Percentiles rank a stretch among this genome's conserved stretches.
These are phyloP conservation scores for Schizophyllum commune DNA, from an alignment of 1,284 basidiomycete species.

Conservation along the genomic window DNA sequence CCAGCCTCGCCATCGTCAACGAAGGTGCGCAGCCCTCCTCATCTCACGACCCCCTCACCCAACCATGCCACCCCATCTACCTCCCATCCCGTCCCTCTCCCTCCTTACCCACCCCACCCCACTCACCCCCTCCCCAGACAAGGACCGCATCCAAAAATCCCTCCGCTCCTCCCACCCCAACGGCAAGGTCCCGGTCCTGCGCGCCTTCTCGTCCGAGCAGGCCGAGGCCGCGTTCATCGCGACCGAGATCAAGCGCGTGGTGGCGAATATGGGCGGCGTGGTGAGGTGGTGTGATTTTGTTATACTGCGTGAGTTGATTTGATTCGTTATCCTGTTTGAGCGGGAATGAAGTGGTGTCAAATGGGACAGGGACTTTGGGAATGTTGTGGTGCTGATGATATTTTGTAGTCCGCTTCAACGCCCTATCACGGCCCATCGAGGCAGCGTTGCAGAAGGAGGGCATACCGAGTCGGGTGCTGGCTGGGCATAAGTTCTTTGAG, in stretches of 20 bases:
- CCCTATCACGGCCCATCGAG: slow-evolving; percentile 76
- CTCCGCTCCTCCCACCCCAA: slow-evolving; percentile 69
- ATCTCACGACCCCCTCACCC: too few relatives aligned
- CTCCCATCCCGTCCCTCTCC: too few relatives aligned
- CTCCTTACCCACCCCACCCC: too few relatives aligned
- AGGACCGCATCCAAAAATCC: slow-evolving; percentile 67
- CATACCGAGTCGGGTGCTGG: slow-evolving; percentile 74
- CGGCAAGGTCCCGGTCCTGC: slow-evolving; percentile 51
- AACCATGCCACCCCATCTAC: too few relatives aligned
- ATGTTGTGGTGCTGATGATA: too few relatives aligned
- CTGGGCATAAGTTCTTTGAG: slow-evolving; percentile 85
- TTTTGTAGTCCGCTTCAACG: slow-evolving; percentile 70
- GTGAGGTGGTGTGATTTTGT: slow-evolving; percentile 75
- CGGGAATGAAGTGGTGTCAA: too few relatives aligned
- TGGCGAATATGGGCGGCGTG: slow-evolving; percentile 68
- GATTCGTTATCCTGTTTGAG: not conserved
- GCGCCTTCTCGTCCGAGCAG: slow-evolving; percentile 37
- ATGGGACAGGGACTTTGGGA: too few relatives aligned
- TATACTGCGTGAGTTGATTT: slow-evolving; percentile 54
- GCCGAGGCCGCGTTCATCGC: slow-evolving; percentile 72
- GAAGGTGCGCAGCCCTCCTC: slow-evolving; percentile 55
- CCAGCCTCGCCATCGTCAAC: slow-evolving; percentile 73
- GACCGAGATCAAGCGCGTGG: slow-evolving; percentile 71
- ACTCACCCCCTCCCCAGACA: slow-evolving; percentile 36
- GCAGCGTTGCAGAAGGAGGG: slow-evolving; percentile 69